These are phyloP conservation scores for Dillenia turbinata DNA, from an alignment of 164 flowering plant species.

Conservation along the genomic window DNA sequence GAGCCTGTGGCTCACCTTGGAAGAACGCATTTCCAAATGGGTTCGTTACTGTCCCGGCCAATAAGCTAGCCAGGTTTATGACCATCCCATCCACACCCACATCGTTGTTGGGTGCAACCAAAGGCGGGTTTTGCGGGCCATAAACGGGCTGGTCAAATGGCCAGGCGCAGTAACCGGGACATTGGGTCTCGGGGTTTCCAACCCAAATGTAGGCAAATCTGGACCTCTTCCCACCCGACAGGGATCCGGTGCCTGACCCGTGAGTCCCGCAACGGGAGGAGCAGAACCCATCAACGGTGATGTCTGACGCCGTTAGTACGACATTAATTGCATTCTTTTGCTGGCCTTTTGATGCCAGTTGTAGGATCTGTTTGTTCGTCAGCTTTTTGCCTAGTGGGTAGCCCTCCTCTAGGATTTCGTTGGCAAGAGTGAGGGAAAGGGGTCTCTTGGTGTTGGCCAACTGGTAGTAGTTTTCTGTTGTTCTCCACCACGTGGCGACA, in stretches of 20 bases:
- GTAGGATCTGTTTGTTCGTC: slow-evolving; percentile 22
- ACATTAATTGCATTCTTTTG: slow-evolving; percentile 37
- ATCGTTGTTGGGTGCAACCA: slow-evolving; percentile 50
- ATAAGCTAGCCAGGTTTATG: slow-evolving; percentile 38
- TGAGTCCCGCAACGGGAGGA: slow-evolving; percentile 53
- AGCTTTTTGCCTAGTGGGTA: slow-evolving; percentile 59
- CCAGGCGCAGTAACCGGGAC: slow-evolving; percentile 66
- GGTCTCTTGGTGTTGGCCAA: slow-evolving; percentile 15
- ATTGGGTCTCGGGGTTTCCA: slow-evolving; percentile 52
- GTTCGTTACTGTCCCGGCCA: slow-evolving; percentile 54
- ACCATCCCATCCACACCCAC: slow-evolving; percentile 55
- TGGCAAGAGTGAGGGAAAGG: slow-evolving; percentile 26
- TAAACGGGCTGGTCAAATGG: slow-evolving; percentile 63
- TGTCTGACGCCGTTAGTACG: slow-evolving; percentile 55
- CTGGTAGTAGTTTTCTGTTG: slow-evolving; percentile 41
- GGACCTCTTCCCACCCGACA: slow-evolving; percentile 6
- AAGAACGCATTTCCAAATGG: slow-evolving; percentile 54
- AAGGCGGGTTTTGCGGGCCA: slow-evolving; percentile 49
- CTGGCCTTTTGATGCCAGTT: slow-evolving; percentile 41
- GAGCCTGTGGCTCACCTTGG: slow-evolving; percentile 44
- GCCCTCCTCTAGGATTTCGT: slow-evolving; percentile 43
- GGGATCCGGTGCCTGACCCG: slow-evolving; percentile 22
- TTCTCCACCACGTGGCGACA: slow-evolving; percentile 66
- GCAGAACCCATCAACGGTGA: slow-evolving; percentile 56
- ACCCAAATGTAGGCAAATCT: slow-evolving; percentile 67